Percentiles rank a stretch among this genome's conserved stretches.
These are phyloP conservation scores for Pelargonium australe DNA, from an alignment of 441 rosid genomes.

Conservation along the genomic window DNA sequence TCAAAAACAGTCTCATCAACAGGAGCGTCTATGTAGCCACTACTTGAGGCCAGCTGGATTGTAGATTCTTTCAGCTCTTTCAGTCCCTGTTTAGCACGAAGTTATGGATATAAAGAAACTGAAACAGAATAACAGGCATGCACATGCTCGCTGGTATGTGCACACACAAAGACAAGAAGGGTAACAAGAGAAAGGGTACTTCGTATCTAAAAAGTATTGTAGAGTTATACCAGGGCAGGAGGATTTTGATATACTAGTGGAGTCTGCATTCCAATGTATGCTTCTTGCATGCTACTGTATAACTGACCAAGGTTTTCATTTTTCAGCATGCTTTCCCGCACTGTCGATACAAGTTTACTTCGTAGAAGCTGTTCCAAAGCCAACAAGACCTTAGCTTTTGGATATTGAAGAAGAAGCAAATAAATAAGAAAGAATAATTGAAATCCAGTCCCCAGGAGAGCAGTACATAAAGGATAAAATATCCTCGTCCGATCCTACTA, in stretches of 20 bases:
- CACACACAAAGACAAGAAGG: not conserved
- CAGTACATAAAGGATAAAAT: not conserved
- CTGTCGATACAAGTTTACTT: conserved; percentile 63
- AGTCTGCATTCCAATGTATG: conserved; percentile 63
- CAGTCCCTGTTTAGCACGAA: conserved; percentile 45
- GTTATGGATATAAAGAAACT: conserved; percentile 15
- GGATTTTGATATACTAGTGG: conserved; percentile 60
- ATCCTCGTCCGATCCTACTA: not conserved
- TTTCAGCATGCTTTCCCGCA: conserved; percentile 40
- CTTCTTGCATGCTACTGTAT: conserved; percentile 61
- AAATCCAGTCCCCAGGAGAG: not conserved
- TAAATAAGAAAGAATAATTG: no score
- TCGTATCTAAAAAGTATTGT: conserved; percentile 14
- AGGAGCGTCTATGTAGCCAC: conserved; percentile 64
- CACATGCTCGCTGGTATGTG: not conserved
- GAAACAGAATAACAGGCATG: not conserved
- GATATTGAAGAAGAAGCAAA: conserved; percentile 4
- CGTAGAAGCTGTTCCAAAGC: conserved; percentile 48
- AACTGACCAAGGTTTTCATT: conserved; percentile 56
- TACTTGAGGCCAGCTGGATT: conserved; percentile 52
- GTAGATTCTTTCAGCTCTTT: conserved; percentile 76
- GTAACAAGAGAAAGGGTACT: not conserved
- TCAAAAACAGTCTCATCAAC: conserved; percentile 60
- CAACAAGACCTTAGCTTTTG: conserved; percentile 11
- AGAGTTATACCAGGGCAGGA: conserved; percentile 40